Evolutionary conservation across 495 filamentous ascomycete species (phyloP).

Genomic region (Letharia lupina): DNA sequence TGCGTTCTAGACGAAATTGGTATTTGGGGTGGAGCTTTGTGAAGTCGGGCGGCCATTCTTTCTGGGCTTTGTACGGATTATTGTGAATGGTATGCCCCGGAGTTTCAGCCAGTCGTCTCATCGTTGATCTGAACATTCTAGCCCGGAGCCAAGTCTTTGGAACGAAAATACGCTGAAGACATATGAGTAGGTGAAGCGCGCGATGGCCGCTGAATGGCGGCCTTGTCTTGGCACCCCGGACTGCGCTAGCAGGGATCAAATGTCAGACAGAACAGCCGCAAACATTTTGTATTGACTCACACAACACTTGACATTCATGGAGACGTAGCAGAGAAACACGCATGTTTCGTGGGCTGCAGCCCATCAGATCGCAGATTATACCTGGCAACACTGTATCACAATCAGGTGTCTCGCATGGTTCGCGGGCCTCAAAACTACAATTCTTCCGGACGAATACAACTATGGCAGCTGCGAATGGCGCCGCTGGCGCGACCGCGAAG

Average conservation of each 20-base stretch:
- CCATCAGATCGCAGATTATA: background rate
- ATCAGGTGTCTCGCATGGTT: background rate
- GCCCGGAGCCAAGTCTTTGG: background rate
- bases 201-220: background rate
- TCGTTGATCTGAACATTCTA: conserved; percentile 6
- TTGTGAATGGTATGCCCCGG: conserved; percentile 13
- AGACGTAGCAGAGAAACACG: background rate
- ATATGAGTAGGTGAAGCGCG: too few species aligned
- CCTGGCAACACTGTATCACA: background rate
- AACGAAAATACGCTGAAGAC: background rate
- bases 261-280: conserved; percentile 3
- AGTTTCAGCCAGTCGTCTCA: conserved; percentile 10
- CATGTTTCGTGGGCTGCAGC: conserved; percentile 5
- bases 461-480: conserved; percentile 45
- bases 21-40: conserved; percentile 67
- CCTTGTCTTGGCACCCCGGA: conserved; percentile 1
- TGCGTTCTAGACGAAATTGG: conserved; percentile 73
- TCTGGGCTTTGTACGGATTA: conserved; percentile 69
- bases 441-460: conserved; percentile 12
- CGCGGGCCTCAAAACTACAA: background rate
- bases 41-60: conserved; percentile 90
- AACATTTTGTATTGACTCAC: background rate
- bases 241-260: conserved; percentile 10
- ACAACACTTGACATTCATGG: background rate
- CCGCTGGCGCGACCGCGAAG: conserved; percentile 45